These are phyloP conservation scores for Xylariaceae sp. DNA, from an alignment of 2,329 filamentous ascomycete genomes.

Conservation along the genomic window DNA sequence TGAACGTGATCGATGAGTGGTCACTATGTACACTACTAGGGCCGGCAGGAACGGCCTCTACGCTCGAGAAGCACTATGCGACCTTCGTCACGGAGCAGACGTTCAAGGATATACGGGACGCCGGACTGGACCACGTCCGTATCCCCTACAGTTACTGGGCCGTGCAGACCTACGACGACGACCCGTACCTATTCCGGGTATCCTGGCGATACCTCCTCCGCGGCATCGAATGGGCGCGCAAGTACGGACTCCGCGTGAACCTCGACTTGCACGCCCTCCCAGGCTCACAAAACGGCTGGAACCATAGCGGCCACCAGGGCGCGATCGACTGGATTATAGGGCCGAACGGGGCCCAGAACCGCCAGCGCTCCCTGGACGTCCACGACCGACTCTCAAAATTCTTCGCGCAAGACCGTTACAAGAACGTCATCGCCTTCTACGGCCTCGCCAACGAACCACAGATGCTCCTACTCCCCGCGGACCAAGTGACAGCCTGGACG, in stretches of 20 bases:
- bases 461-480: conserved; percentile 66
- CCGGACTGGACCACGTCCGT: conserved; percentile 92
- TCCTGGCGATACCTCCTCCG: conserved; percentile 92
- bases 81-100: conserved; percentile 79
- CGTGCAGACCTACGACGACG: conserved; percentile 73
- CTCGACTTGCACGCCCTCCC: conserved; percentile 89
- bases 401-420: conserved; percentile 89
- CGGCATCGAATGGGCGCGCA: conserved; percentile 87
- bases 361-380: conserved; percentile 74
- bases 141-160: conserved; percentile 97
- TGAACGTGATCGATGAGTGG: conserved; percentile 81
- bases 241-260: conserved; percentile 87
- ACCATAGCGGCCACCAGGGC: conserved; percentile 83
- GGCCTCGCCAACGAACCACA: conserved; percentile 91
- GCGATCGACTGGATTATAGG: conserved; percentile 84
- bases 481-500: conserved; percentile 75
- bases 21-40: conserved; percentile 71
- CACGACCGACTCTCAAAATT: conserved; percentile 85
- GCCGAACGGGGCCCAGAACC: conserved; percentile 73
- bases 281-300: conserved; percentile 96
- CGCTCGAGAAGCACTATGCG: conserved; percentile 87
- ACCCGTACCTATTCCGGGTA: conserved; percentile 81
- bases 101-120: conserved; percentile 76
- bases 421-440: conserved; percentile 87
- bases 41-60: conserved; percentile 53